phyloP scores from a whole-genome alignment of 2,329 filamentous ascomycete genomes.

The Tolypocladium tropicale region DNA sequence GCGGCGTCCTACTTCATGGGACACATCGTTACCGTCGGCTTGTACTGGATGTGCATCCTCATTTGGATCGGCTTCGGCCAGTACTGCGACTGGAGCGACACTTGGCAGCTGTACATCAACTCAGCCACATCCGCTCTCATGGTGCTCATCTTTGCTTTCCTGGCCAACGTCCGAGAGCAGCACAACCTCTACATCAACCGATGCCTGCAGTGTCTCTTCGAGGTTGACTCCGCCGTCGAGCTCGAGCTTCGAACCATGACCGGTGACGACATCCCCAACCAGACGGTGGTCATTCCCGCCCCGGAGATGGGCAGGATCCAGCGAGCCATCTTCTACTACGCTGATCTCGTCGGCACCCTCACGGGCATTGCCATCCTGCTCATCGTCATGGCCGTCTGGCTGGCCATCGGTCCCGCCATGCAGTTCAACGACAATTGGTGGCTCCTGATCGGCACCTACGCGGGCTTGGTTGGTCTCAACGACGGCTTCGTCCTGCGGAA shows the following conservation, averaged over 20 bases:
- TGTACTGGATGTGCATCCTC: conserved; percentile 25
- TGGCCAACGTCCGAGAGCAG: conserved; percentile 26
- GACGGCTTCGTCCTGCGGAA: conserved; percentile 36
- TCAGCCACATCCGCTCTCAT: conserved; percentile 27
- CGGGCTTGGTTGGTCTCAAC: conserved; percentile 32
- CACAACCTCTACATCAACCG: conserved; percentile 20
- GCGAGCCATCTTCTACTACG: conserved; percentile 28
- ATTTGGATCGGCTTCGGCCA: conserved; percentile 22
- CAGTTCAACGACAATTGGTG: conserved; percentile 33
- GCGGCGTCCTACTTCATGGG: conserved; percentile 14
- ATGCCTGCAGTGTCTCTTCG: conserved; percentile 21
- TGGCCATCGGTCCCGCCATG: conserved; percentile 26
- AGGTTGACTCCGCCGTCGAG: conserved; percentile 23
- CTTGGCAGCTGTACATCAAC: conserved; percentile 32
- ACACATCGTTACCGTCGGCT: conserved; percentile 16
- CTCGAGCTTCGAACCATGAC: conserved; percentile 21
- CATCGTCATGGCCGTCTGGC: conserved; percentile 24
- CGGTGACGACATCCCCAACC: conserved; percentile 20
- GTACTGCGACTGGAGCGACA: conserved; percentile 17
- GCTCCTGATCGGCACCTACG: conserved; percentile 36
- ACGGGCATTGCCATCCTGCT: conserved; percentile 27
- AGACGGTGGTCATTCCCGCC: conserved; percentile 18
- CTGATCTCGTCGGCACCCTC: conserved; percentile 30
- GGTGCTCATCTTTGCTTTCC: conserved; percentile 29
- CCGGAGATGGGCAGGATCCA: conserved; percentile 22